Evolutionary conservation across 2,329 filamentous ascomycete genomes (phyloP).

Genomic region (Colletotrichum destructivum): DNA sequence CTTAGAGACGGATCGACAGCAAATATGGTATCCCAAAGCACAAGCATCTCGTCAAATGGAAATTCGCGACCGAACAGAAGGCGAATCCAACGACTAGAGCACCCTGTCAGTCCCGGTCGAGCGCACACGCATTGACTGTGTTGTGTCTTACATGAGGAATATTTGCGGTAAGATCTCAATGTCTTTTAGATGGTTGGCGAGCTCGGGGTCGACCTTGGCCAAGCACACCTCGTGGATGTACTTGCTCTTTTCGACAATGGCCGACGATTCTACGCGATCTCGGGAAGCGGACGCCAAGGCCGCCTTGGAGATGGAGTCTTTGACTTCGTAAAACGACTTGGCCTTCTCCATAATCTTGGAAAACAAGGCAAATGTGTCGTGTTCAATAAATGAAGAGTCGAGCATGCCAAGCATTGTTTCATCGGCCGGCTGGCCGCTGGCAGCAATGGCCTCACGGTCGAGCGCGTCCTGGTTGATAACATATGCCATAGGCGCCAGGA

Average conservation of each 20-base stretch:
- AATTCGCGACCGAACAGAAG: conserved; percentile 95
- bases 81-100: conserved; percentile 86
- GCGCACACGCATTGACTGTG: conserved; percentile 7
- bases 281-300: conserved; percentile 42
- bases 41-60: conserved; percentile 85
- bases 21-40: conserved; percentile 93
- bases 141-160: conserved; percentile 82
- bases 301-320: conserved; percentile 53
- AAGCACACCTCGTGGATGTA: conserved; percentile 89
- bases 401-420: conserved; percentile 75
- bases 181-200: conserved; percentile 83
- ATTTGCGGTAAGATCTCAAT: conserved; percentile 97
- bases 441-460: conserved; percentile 59
- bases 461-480: conserved; percentile 87
- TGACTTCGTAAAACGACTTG: conserved; percentile 88
- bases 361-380: conserved; percentile 91
- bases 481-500: conserved; percentile 90
- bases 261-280: conserved; percentile 61
- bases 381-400: conserved; percentile 83
- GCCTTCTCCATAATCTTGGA: conserved; percentile 89
- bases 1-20: conserved; percentile 86
- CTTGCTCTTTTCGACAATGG: conserved; percentile 88
- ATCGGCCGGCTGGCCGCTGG: conserved; percentile 57
- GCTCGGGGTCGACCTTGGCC: conserved; percentile 83
- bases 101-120: conserved; percentile 20